Evolutionary conservation across 495 filamentous ascomycete genomes (phyloP).

Genomic region (Choiromyces venosus): DNA sequence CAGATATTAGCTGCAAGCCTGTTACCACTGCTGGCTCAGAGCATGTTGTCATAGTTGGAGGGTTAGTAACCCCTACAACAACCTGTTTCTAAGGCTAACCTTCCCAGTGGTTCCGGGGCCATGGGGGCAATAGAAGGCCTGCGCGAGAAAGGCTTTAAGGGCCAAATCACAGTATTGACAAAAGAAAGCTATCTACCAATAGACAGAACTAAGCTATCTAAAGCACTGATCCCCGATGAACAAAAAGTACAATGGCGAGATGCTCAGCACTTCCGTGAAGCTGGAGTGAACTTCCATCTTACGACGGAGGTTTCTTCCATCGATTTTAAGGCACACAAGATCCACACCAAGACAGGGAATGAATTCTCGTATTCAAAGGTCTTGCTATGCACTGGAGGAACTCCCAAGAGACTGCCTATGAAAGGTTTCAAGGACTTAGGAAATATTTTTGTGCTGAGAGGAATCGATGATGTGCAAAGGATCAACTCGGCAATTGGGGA

Average conservation of each 20-base stretch:
- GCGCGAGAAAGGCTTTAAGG: constrained; percentile 72
- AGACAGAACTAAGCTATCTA: constrained; percentile 92
- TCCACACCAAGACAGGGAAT: constrained; percentile 65
- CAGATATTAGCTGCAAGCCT: constrained; percentile 62
- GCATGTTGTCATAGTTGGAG: constrained; percentile 80
- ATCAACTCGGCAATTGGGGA: constrained; percentile 75
- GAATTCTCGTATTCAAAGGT: constrained; percentile 76
- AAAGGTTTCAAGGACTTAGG: constrained; percentile 77
- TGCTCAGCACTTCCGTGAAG: constrained; percentile 68
- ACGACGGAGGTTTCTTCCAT: constrained; percentile 69
- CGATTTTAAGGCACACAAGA: constrained; percentile 66
- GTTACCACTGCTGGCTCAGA: constrained; percentile 54
- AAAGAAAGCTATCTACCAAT: constrained; percentile 77
- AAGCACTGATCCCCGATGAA: constrained; percentile 80
- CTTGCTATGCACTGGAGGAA: constrained; percentile 79
- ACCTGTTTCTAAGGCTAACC: not conserved
- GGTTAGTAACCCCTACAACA: constrained; percentile 47
- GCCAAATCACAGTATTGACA: constrained; percentile 76
- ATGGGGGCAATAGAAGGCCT: constrained; percentile 74
- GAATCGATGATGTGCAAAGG: constrained; percentile 63
- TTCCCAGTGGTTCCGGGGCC: constrained; percentile 64
- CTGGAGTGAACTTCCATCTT: constrained; percentile 62
- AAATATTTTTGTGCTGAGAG: constrained; percentile 80
- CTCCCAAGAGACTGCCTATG: constrained; percentile 69
- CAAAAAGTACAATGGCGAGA: constrained; percentile 70